Percentiles rank a stretch among this genome's conserved stretches.
phyloP scores from a whole-genome alignment of 495 filamentous ascomycete species.

The Delitschia confertaspora region DNA sequence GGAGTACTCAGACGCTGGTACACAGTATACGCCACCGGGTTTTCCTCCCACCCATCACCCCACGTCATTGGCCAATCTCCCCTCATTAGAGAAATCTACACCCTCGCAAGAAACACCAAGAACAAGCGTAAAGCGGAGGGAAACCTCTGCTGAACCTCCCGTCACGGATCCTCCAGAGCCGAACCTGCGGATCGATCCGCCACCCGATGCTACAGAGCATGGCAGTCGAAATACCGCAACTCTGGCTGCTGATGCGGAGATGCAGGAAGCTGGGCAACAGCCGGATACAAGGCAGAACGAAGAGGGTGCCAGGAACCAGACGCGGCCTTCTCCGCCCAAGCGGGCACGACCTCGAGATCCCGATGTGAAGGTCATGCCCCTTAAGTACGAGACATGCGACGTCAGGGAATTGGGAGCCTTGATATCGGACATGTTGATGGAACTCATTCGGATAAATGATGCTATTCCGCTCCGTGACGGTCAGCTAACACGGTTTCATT shows the following conservation, averaged over 20 bases:
- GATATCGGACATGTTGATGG: slow-evolving; percentile 90
- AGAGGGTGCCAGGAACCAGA: slow-evolving; percentile 1
- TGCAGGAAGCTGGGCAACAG: slow-evolving; percentile 3
- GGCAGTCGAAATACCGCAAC: background rate
- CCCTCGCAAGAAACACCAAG: slow-evolving; percentile 1
- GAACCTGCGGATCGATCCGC: slow-evolving; percentile 20
- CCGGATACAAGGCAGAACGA: background rate
- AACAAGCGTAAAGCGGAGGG: slow-evolving; percentile 18
- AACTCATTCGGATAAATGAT: slow-evolving; percentile 89
- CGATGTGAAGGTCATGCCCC: slow-evolving; percentile 58
- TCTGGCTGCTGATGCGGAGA: slow-evolving; percentile 2
- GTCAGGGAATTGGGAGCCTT: slow-evolving; percentile 77
- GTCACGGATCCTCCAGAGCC: slow-evolving; percentile 28
- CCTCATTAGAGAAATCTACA: background rate
- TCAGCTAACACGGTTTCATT: slow-evolving; percentile 88
- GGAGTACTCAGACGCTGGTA: slow-evolving; percentile 29
- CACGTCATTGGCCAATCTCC: background rate
- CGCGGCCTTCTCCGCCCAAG: slow-evolving; percentile 26
- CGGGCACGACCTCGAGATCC: slow-evolving; percentile 24
- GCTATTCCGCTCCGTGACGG: slow-evolving; percentile 73
- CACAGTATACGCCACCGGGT: slow-evolving; percentile 35
- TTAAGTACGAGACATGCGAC: slow-evolving; percentile 66
- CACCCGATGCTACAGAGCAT: slow-evolving; percentile 4
- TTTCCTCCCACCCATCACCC: slow-evolving; percentile 29
- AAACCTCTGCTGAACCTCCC: slow-evolving; percentile 20